A percentile compares a stretch with the other conserved stretches of the same genome.
phyloP scores from a whole-genome alignment of 257 asterid species.

The Leptodermis oblonga region DNA sequence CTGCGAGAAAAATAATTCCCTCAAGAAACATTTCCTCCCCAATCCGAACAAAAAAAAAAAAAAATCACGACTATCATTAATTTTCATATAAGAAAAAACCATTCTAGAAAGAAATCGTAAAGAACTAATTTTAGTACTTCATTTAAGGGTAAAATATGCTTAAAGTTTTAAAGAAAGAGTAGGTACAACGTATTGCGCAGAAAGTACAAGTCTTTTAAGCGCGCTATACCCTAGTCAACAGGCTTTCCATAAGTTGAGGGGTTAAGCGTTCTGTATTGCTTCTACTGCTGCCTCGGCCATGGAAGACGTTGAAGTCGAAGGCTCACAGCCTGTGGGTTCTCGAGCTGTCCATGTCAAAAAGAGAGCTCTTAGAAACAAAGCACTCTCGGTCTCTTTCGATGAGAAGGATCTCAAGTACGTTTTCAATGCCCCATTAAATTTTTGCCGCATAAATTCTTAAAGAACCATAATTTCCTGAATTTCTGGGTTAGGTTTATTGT shows the following conservation, averaged over 20 bases:
- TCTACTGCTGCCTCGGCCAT: slow-evolving; percentile 28
- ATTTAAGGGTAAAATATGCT: too few species aligned
- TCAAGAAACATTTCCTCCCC: too few species aligned
- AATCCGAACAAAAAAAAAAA: too few species aligned
- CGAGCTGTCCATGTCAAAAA: slow-evolving; percentile 56
- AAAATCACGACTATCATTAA: too few species aligned
- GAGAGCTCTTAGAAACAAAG: slow-evolving; percentile 54
- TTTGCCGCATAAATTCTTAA: not conserved
- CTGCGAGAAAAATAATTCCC: too few species aligned
- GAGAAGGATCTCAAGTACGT: slow-evolving; percentile 80
- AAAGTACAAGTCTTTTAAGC: too few species aligned
- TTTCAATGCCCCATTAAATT: not conserved
- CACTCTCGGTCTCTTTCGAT: slow-evolving; percentile 61
- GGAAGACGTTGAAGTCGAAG: slow-evolving; percentile 40
- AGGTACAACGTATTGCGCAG: too few species aligned
- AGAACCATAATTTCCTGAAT: not conserved
- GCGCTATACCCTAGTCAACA: not conserved
- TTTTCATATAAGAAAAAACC: too few species aligned
- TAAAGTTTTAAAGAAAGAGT: too few species aligned
- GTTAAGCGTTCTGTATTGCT: not conserved
- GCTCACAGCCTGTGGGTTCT: slow-evolving; percentile 21
- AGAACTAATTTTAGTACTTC: too few species aligned
- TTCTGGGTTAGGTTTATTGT: not conserved
- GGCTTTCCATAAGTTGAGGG: not conserved
- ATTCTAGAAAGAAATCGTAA: too few species aligned